Evolutionary conservation across 495 filamentous ascomycete genomes (phyloP), one percentile per base, ranked within the genome.

Genomic region (Penicillium subrubescens): DNA sequence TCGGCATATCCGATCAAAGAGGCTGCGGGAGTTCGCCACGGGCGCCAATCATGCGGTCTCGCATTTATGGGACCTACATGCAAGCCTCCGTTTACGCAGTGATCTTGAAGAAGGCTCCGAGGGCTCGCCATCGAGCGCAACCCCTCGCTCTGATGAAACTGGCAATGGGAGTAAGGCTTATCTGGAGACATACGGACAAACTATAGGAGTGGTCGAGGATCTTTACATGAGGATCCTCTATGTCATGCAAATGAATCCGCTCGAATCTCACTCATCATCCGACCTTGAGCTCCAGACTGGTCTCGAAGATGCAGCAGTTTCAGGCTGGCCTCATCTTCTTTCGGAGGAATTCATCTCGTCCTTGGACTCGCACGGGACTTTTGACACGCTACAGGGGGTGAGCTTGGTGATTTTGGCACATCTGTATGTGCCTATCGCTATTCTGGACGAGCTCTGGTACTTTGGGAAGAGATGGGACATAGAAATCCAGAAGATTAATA

Each of bases 161-260:
- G 35, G 19, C n/a, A 57, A 39, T 8, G 2, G 25, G 2, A 1
- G 57, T 8, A 37, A 21, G 8, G 11, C n/a, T 5, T 17, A 3
- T 29, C 48, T 64, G 5, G 34, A 41, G n/a, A 59, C 61, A 11
- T 64, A 69, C 25, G 39, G 48, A 8, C 39, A 62, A 34, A 43
- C 64, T 19, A 64, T 76, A 8, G 60, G 69, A 63, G 59, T 78
- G 43, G 35, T 79, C 46, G 70, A 76, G 67, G 39, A 72, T 31
- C 67, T 76, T 54, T 69, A 81, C 59, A 64, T 76, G 65, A 55
- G 77, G 33, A 68, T 71, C 46, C 39, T 76, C 8, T 61, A 68
- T 53, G 53, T 71, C 31, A 31, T 69, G 35, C 59, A 75, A 29
- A 54, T 78, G 46, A 54, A 71, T 14, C 34, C 59, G 29, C 62